Evolutionary conservation across 768 basidiomycete species (phyloP), one percentile per base, ranked within the genome.

Genomic region (Rhodosporidiobolus sp.): DNA sequence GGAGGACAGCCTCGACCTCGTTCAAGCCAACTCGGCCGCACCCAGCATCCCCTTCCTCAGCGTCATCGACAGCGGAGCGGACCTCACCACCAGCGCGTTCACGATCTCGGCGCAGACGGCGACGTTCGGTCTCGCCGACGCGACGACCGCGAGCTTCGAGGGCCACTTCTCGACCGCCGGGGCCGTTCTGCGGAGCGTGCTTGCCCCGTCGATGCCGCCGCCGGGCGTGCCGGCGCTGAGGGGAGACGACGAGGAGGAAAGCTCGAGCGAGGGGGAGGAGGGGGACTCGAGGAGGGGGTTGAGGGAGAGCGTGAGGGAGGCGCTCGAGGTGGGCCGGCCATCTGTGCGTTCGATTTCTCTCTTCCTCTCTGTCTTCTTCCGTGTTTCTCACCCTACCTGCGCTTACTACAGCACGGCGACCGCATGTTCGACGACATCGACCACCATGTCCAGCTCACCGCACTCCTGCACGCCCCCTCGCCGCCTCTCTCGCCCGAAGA

Each of bases 391-490:
- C 54, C 7, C 22, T 10, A 1, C 4, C 24, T n/a, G 4, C 12
- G 8, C 28, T 28, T 8, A 26, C 9, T 32, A 4, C 52, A 70
- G 73, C 45, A 59, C n/a, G 73, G 73, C 54, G 73, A 71, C 16
- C 65, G 49, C 48, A 75, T 75, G 73, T 65, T 75, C 30, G 69
- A 75, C 6, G 46, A 32, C 4, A 19, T 70, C 54, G 69, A 67
- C 45, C 22, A 7, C 19, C 35, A 48, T 0, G 69, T 75, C 30
- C 54, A 66, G 43, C 66, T 75, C 26, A 22, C 65, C 1, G 66
- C 73, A n/a, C 73, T 75, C 30, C 54, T 75, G 43, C 45, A 26
- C 4, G n/a, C 17, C 10, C 28, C 53, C 6, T 74, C 73, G 9
- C 62, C 66, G 10, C 53, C 69, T 17, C 32, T 54, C 4, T 74